phyloP scores from a whole-genome alignment of 1,139 yeast genomes.

The Scheffersomyces segobiensis region DNA sequence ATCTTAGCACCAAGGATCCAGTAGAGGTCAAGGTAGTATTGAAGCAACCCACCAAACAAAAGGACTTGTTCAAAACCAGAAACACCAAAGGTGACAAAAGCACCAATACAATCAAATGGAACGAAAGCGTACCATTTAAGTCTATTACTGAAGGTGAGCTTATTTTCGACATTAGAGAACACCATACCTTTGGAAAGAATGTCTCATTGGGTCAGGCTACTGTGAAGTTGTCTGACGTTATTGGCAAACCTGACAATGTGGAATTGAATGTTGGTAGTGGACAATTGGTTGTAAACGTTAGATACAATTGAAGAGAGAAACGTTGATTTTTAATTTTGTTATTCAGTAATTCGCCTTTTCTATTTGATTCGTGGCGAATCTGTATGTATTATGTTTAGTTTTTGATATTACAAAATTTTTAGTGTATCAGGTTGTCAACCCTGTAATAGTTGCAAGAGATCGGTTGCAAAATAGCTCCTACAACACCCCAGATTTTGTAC shows the following conservation, averaged over 20 bases:
- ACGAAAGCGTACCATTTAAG: constrained; percentile 68
- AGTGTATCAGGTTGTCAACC: not conserved
- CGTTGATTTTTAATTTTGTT: constrained; percentile 3
- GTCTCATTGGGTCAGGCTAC: constrained; percentile 60
- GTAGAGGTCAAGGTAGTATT: constrained; percentile 52
- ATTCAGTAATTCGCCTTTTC: not conserved
- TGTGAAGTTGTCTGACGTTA: constrained; percentile 38
- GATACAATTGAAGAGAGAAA: constrained; percentile 15
- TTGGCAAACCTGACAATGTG: constrained; percentile 33
- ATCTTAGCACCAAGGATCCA: constrained; percentile 17
- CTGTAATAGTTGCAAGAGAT: not conserved
- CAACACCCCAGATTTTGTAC: not conserved
- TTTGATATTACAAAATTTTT: constrained; percentile 1
- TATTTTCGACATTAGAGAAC: constrained; percentile 60
- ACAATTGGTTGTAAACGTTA: constrained; percentile 29
- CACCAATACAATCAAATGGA: constrained; percentile 50
- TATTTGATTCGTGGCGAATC: not conserved
- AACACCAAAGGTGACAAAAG: constrained; percentile 50
- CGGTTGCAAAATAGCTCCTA: not conserved
- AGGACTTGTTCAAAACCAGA: constrained; percentile 68
- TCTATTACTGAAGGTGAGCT: constrained; percentile 62
- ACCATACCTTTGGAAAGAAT: constrained; percentile 75
- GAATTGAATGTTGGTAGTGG: constrained; percentile 31
- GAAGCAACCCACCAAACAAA: constrained; percentile 52
- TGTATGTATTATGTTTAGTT: not conserved